These are phyloP conservation scores for Trypanosoma melophagium DNA, from an alignment of 208 protist genomes.

Conservation along the genomic window DNA sequence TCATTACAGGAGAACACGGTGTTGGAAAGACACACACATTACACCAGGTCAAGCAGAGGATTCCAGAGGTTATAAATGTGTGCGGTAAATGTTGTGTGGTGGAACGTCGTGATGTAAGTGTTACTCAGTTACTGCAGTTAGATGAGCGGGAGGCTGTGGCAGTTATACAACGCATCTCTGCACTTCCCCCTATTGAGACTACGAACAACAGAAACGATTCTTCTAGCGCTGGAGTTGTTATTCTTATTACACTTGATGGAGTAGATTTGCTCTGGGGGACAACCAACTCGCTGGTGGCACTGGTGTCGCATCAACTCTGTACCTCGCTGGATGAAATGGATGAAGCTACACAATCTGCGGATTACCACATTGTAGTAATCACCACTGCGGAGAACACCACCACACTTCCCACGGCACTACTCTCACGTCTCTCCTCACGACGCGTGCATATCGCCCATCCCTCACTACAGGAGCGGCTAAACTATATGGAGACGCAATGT, in stretches of 20 bases:
- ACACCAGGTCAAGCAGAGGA: not conserved
- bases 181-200: slow-evolving; percentile 11
- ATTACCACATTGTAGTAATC: slow-evolving; percentile 7
- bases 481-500: slow-evolving; percentile 26
- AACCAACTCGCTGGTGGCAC: slow-evolving; percentile 34
- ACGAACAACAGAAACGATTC: not conserved
- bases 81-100: slow-evolving; percentile 18
- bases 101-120: slow-evolving; percentile 42
- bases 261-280: slow-evolving; percentile 45
- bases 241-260: slow-evolving; percentile 44
- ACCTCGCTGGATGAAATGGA: slow-evolving; percentile 42
- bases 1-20: slow-evolving; percentile 29
- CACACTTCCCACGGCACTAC: slow-evolving; percentile 20
- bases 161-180: slow-evolving; percentile 33
- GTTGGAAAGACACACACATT: slow-evolving; percentile 19
- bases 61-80: slow-evolving; percentile 13
- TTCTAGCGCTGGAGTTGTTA: not conserved
- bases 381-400: slow-evolving; percentile 22
- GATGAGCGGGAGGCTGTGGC: slow-evolving; percentile 49
- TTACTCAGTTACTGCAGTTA: slow-evolving; percentile 47
- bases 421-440: slow-evolving; percentile 30
- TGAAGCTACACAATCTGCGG: not conserved
- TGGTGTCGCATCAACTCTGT: slow-evolving; percentile 52
- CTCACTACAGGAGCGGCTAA: slow-evolving; percentile 29
- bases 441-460: slow-evolving; percentile 26